phyloP scores from a whole-genome alignment of 2,329 filamentous ascomycete species.

The Aspergillus quadricinctus region DNA sequence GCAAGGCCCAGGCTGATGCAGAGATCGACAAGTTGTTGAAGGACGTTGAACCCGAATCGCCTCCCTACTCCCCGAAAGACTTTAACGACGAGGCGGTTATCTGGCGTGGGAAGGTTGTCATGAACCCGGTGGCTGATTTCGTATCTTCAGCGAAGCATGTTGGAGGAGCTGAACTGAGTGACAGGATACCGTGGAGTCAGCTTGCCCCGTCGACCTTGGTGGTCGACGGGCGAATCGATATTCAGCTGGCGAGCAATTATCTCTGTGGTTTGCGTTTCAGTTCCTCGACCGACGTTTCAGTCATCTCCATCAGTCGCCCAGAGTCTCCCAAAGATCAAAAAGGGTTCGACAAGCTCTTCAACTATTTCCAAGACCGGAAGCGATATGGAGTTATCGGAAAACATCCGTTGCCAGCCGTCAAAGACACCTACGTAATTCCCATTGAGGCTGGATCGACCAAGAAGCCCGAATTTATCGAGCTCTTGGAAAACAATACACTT shows the following conservation, averaged over 20 bases:
- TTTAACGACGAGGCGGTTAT: conserved; percentile 66
- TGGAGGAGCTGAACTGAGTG: conserved; percentile 73
- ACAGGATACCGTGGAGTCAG: conserved; percentile 65
- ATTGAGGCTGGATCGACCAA: conserved; percentile 64
- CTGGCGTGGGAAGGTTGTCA: conserved; percentile 72
- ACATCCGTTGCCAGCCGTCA: conserved; percentile 67
- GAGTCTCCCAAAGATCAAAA: conserved; percentile 54
- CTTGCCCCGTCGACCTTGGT: conserved; percentile 65
- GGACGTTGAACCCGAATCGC: conserved; percentile 74
- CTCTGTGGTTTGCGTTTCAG: conserved; percentile 82
- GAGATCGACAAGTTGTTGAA: conserved; percentile 87
- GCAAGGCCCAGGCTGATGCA: conserved; percentile 61
- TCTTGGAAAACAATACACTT: conserved; percentile 79
- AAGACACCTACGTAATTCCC: conserved; percentile 88
- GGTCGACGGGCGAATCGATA: conserved; percentile 67
- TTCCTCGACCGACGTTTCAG: conserved; percentile 74
- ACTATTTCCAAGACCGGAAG: conserved; percentile 78
- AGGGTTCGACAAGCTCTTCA: conserved; percentile 71
- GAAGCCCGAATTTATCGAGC: conserved; percentile 80
- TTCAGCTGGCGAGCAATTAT: conserved; percentile 82
- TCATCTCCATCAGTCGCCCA: conserved; percentile 65
- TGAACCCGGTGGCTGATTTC: conserved; percentile 74
- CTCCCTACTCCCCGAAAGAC: conserved; percentile 78
- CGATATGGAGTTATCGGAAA: conserved; percentile 85
- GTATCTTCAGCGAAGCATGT: conserved; percentile 74